Base-by-base conservation (phyloP, 2,329 filamentous ascomycete genomes). In the Nemania serpens region DNA sequence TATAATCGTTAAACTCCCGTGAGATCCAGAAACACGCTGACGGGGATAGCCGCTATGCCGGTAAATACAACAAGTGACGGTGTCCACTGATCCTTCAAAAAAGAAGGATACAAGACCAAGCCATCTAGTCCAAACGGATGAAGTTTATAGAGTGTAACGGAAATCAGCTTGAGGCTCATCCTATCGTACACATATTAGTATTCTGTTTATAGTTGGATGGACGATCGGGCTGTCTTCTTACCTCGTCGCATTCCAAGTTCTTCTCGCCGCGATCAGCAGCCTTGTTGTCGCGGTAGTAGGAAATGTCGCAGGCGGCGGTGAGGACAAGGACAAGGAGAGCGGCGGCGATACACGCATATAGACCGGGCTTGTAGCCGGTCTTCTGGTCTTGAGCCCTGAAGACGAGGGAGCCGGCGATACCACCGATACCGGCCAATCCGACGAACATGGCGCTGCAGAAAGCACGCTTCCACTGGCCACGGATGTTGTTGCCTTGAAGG, bases 401-500 rank as follows among this genome's bases (percentile, higher is more conserved):
- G 13, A 94, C 88, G 57, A 91, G 79, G 65, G 84, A 85, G 20
- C 90, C 90, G 1, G 85, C 85, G 64, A 95, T 95, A 34, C 91
- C 91, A 48, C 91, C 91, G 29, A 96, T 79, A 3, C 90, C 91
- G 10, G 91, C 91, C 51, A 90, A 85, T 0, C 88, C 89, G 5
- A 95, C 89, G 1, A 95, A 82, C 0, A 88, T 89, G 3, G 91
- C 90, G 61, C 86, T 90, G 73, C 86, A 89, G 68, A 95, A 88
- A 1, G 91, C 91, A 53, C 92, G 86, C 79, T 94, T 96, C 91
- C 91, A 96, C 77, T 95, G 91, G 0, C 91, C 91, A 57, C 90
- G 87, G 71, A 96, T 89, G 76, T 96, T 96, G 78, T 94, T 95
- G 46, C 90, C 90, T 77, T 94, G 91, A 77, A 91, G 94, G 0